A percentile compares a stretch with the other conserved stretches of the same genome.
Conservation (phyloP, 768 basidiomycete species). For the Boletus bicolor region DNA sequence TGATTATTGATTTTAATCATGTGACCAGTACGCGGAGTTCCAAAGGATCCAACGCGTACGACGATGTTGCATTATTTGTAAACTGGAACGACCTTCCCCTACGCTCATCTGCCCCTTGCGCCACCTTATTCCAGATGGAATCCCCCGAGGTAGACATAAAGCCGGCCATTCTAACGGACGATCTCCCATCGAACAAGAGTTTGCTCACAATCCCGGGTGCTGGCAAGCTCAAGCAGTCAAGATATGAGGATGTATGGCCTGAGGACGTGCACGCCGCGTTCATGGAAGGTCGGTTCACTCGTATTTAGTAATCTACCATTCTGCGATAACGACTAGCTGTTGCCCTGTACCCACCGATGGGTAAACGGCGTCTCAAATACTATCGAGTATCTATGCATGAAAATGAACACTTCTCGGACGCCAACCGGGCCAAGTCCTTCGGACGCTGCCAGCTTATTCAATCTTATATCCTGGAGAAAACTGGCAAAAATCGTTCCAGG, state of each 20-base stretch:
- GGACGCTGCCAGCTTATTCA: constrained; percentile 41
- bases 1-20: constrained; percentile 29
- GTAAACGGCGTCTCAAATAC: constrained; percentile 35
- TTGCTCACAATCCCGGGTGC: neutral
- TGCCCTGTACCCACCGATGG: constrained; percentile 34
- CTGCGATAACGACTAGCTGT: constrained; percentile 24
- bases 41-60: constrained; percentile 18
- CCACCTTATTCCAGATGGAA: constrained; percentile 24
- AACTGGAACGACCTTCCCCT: constrained; percentile 3
- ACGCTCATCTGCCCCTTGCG: constrained; percentile 1
- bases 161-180: constrained; percentile 7
- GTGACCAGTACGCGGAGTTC: constrained; percentile 27
- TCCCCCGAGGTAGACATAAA: constrained; percentile 14
- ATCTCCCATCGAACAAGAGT: constrained; percentile 1
- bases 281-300: constrained; percentile 32
- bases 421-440: constrained; percentile 28
- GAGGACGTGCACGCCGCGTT: constrained; percentile 35
- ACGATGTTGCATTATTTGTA: constrained; percentile 1
- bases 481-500: constrained; percentile 36
- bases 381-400: constrained; percentile 22
- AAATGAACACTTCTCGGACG: constrained; percentile 6
- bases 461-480: constrained; percentile 37
- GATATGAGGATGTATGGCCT: constrained; percentile 35
- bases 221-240: constrained; percentile 28
- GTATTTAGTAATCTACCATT: neutral